Percentiles rank a stretch among this genome's conserved stretches.
Conservation (phyloP, 768 basidiomycete genomes). For the Lentinula guzmanii region DNA sequence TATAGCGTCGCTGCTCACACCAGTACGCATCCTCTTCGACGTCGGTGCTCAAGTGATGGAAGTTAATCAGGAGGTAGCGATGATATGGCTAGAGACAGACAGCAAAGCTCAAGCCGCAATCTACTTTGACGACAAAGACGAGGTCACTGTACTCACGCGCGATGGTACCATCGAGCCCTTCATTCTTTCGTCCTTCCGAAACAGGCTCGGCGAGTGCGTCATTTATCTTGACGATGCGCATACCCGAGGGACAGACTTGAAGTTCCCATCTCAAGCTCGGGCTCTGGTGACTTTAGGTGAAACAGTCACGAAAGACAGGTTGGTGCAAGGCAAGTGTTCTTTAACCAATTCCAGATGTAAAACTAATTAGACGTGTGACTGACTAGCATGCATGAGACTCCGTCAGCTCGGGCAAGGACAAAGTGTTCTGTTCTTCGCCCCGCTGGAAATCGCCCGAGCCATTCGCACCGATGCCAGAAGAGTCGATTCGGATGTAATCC, state of each 20-base stretch:
- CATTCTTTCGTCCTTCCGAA: background rate
- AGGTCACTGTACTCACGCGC: no score
- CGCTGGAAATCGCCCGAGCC: conserved; percentile 29
- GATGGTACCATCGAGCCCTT: no score
- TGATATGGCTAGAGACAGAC: no score
- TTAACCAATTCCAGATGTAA: no score
- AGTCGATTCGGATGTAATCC: conserved; percentile 4
- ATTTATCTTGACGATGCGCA: conserved; percentile 53
- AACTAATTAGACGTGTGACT: no score
- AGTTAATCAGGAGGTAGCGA: no score
- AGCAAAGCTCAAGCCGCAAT: no score
- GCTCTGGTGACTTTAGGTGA: conserved; percentile 46
- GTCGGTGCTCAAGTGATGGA: no score
- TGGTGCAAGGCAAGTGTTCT: no score
- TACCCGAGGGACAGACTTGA: conserved; percentile 47
- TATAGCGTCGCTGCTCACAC: no score
- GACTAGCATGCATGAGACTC: conserved; percentile 48
- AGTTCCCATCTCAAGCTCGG: conserved; percentile 32
- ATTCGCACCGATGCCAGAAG: conserved; percentile 24
- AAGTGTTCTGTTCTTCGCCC: conserved; percentile 41
- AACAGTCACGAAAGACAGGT: conserved; percentile 25
- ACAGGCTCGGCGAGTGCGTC: conserved; percentile 30
- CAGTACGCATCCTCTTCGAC: no score
- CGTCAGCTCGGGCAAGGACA: conserved; percentile 41
- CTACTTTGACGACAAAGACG: no score